Evolutionary conservation across 176 grass and related monocot genomes (phyloP).

Genomic region (Eleusine indica): DNA sequence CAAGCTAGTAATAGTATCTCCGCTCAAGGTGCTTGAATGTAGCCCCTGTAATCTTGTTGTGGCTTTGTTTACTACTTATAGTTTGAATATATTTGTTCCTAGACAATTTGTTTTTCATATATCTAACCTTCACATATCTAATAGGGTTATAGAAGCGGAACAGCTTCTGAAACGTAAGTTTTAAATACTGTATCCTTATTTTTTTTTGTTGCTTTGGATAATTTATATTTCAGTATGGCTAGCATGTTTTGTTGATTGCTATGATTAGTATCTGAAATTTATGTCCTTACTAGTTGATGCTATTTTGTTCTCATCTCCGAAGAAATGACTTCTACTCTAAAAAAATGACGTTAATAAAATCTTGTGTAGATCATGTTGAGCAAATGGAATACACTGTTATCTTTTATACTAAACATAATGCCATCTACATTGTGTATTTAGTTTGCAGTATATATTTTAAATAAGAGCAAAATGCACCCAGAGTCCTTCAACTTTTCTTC

Average conservation of each 20-base stretch:
- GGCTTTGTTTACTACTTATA: background rate
- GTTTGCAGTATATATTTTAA: background rate
- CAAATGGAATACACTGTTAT: background rate
- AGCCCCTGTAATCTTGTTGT: conserved; percentile 1
- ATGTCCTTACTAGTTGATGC: background rate
- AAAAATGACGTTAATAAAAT: background rate
- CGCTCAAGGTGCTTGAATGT: background rate
- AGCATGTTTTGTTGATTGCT: conserved; percentile 33
- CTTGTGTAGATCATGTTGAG: background rate
- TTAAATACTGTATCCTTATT: background rate
- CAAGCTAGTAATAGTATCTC: background rate
- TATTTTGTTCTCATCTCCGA: background rate
- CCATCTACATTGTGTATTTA: background rate
- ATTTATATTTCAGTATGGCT: background rate
- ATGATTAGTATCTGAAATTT: conserved; percentile 19
- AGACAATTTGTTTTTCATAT: conserved; percentile 4
- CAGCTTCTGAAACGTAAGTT: conserved; percentile 94
- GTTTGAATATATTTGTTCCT: background rate
- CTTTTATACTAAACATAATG: background rate
- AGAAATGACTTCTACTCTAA: background rate
- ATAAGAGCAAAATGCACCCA: background rate
- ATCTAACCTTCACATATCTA: conserved; percentile 45
- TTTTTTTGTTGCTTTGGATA: background rate
- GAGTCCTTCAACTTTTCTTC: background rate
- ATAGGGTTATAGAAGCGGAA: conserved; percentile 92